Conservation (phyloP, 768 basidiomycete species). For the Gymnopilus dilepis region DNA sequence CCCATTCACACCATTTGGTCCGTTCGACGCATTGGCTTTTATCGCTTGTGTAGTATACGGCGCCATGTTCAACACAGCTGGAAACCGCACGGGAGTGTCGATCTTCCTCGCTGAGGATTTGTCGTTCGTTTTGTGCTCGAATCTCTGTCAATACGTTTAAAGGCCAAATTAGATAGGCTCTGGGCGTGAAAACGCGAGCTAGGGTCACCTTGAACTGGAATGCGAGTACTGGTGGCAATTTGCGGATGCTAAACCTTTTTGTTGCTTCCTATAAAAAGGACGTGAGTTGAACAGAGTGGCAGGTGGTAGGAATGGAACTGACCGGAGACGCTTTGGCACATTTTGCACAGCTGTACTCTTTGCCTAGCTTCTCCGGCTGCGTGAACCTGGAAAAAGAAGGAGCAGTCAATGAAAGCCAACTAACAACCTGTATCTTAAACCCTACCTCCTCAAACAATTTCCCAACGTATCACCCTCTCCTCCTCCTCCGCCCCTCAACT, state of each 20-base stretch:
- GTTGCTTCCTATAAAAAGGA: constrained; percentile 63
- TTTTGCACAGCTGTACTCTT: constrained; percentile 84
- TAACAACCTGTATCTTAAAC: constrained; percentile 12
- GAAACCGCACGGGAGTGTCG: constrained; percentile 81
- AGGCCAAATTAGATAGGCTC: not conserved
- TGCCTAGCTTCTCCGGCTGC: constrained; percentile 83
- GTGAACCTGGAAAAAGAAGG: constrained; percentile 64
- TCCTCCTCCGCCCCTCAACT: constrained; percentile 60
- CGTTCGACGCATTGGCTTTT: constrained; percentile 56
- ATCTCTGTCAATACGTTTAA: constrained; percentile 63
- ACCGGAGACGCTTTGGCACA: constrained; percentile 77
- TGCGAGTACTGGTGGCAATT: constrained; percentile 87
- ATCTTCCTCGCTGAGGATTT: constrained; percentile 83
- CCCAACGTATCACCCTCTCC: constrained; percentile 65
- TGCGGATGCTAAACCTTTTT: constrained; percentile 84
- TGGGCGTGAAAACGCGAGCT: not conserved
- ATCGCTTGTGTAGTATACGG: constrained; percentile 77
- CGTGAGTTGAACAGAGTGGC: constrained; percentile 2
- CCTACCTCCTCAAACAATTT: constrained; percentile 75
- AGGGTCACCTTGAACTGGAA: constrained; percentile 89
- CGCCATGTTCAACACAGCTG: constrained; percentile 85
- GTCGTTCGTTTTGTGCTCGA: constrained; percentile 83
- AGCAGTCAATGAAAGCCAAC: not conserved
- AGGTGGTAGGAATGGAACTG: constrained; percentile 26
- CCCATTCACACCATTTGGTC: constrained; percentile 29